Conservation (phyloP, 2,329 filamentous ascomycete species). For the Colletotrichum melonis region DNA sequence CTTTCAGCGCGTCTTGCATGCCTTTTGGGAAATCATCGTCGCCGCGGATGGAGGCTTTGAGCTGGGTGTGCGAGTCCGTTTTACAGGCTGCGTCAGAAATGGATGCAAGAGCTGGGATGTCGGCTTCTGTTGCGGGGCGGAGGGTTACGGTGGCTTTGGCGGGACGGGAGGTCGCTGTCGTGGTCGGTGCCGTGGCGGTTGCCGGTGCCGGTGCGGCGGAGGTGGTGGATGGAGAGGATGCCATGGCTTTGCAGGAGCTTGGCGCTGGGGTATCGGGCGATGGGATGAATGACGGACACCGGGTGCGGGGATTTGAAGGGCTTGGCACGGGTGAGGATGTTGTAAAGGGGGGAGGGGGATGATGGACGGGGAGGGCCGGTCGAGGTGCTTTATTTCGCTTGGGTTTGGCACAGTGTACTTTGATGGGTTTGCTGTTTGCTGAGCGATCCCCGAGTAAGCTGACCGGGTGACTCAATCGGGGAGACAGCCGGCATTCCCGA, state of each 20-base stretch:
- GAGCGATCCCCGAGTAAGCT: neutral
- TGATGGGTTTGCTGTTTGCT: neutral
- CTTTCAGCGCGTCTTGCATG: constrained; percentile 36
- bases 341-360: neutral
- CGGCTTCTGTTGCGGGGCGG: constrained; percentile 31
- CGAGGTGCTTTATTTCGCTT: neutral
- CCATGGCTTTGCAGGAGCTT: neutral
- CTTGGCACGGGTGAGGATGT: neutral
- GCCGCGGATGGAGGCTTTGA: constrained; percentile 46
- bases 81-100: constrained; percentile 47
- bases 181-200: neutral
- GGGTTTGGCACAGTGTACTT: neutral
- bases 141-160: constrained; percentile 1
- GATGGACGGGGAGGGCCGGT: neutral
- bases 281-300: neutral
- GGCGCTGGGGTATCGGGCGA: neutral
- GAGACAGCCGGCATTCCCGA: neutral
- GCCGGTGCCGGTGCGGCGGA: no score
- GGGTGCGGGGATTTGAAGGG: neutral
- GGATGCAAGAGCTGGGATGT: constrained; percentile 45
- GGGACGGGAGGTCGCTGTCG: neutral
- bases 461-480: neutral
- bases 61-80: constrained; percentile 45
- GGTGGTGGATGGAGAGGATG: neutral
- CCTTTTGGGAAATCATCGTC: constrained; percentile 41